phyloP scores from a whole-genome alignment of 768 basidiomycete genomes.

The Rhodotorula toruloides region DNA sequence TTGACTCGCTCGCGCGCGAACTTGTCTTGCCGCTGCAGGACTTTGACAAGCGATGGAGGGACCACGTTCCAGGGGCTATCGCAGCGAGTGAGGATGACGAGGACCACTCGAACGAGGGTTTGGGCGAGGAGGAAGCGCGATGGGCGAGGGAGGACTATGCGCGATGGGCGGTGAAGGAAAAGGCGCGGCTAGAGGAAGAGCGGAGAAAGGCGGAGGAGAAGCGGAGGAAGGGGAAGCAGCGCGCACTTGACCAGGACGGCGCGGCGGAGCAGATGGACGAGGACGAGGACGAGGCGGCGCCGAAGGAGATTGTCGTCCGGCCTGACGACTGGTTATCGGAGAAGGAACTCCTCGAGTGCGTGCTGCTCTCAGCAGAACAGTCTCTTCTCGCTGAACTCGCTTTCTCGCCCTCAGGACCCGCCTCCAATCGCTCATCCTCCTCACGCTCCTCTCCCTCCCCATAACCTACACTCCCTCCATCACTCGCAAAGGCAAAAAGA shows the following conservation, averaged over 20 bases:
- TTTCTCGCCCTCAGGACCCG: constrained; percentile 18
- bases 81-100: not conserved
- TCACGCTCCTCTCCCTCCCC: constrained; percentile 21
- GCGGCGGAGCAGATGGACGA: not conserved
- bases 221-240: constrained; percentile 23
- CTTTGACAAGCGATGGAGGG: constrained; percentile 28
- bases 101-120: not conserved
- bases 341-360: constrained; percentile 19
- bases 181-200: not conserved
- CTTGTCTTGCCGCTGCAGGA: constrained; percentile 25
- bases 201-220: constrained; percentile 7
- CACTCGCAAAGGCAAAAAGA: constrained; percentile 32
- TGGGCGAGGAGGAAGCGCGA: not conserved
- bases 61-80: not conserved
- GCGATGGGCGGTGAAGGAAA: constrained; percentile 10
- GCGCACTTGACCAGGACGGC: constrained; percentile 9
- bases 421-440: constrained; percentile 33
- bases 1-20: constrained; percentile 2
- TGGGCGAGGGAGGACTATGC: not conserved
- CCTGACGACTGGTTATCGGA: constrained; percentile 10
- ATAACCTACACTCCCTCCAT: not conserved
- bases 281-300: not conserved
- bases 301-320: not conserved
- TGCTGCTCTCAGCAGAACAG: not conserved
- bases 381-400: not conserved